Evolutionary conservation across 805 yeast genomes (phyloP), one percentile per base, ranked within the genome.

Genomic region (Kuraishia piskuri): DNA sequence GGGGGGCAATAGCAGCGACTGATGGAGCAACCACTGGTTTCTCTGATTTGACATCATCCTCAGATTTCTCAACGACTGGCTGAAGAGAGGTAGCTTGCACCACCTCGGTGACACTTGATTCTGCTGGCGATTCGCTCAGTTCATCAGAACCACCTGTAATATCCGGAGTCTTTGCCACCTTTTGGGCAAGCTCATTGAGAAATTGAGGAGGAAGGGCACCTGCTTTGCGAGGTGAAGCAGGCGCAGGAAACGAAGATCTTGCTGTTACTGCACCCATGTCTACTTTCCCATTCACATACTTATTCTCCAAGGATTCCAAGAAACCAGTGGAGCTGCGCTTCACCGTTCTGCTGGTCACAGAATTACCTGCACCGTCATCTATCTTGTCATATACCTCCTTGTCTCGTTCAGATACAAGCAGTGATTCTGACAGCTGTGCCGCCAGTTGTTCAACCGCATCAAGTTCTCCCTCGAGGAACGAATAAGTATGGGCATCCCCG

Each of bases 181-280:
- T 80, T 2, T 74, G 64, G 22, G 75, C 70, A 57, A 83, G 68
- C 60, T 83, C 88, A 49, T 74, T 70, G 58, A 83, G 68, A 60
- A 82, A 81, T 25, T 75, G 65, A 12, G 83, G 80, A 54, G 75
- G 68, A 71, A 75, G 61, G 1, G 66, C 63, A 46, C 57, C 56
- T 48, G 74, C 67, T 56, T 55, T 65, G 66, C 48, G 59, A 57
- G 51, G 75, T 67, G 56, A 55, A 65, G 67, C 60, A 71, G 61
- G 24, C 2, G 12, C 45, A 8, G 50, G 22, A 26, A 9, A 17
- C 9, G 55, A 31, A 7, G 40, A 31, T 14, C 40, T 10, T 7
- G 40, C 17, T 12, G 8, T 55, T 20, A 57, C 63, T 2, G 62
- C 51, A 17, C 53, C 61, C 22, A 60, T 58, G 10, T 63, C 58